phyloP scores from a whole-genome alignment of 306 rosid genomes.

The Acacia confusa region DNA sequence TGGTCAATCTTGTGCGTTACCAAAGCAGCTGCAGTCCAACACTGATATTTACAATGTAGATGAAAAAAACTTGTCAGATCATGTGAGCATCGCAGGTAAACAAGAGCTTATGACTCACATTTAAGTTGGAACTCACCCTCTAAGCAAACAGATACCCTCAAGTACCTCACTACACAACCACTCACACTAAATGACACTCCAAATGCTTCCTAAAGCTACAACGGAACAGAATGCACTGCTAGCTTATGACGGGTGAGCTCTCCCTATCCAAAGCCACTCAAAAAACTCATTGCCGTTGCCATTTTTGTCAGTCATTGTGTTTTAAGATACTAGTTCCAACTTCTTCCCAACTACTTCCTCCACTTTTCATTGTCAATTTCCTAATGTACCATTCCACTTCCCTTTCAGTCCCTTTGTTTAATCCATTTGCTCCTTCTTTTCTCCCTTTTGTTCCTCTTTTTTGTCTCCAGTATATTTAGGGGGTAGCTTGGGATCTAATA shows the following conservation, averaged over 20 bases:
- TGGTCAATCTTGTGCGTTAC: slow-evolving; percentile 64
- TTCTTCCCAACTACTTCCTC: background rate
- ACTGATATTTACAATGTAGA: slow-evolving; percentile 54
- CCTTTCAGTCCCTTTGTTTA: too few species aligned
- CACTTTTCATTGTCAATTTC: background rate
- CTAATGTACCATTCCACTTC: too few species aligned
- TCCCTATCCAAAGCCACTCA: too few species aligned
- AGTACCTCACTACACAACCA: background rate
- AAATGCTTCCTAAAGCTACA: background rate
- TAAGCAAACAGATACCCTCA: background rate
- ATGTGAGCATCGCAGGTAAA: slow-evolving; percentile 11
- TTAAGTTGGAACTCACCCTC: background rate
- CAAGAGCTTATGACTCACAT: background rate
- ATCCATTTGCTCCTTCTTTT: too few species aligned
- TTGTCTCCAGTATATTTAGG: too few species aligned
- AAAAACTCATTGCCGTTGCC: background rate
- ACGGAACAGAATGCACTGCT: background rate
- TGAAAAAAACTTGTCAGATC: slow-evolving; percentile 27
- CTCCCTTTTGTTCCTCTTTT: too few species aligned
- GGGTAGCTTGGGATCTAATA: too few species aligned
- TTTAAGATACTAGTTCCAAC: too few species aligned
- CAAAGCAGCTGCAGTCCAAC: slow-evolving; percentile 78
- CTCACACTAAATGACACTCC: background rate
- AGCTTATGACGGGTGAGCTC: background rate
- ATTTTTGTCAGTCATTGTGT: too few species aligned